Evolutionary conservation across 2,329 filamentous ascomycete genomes (phyloP), one percentile per base, ranked within the genome.

Genomic region (Fusarium chaquense): DNA sequence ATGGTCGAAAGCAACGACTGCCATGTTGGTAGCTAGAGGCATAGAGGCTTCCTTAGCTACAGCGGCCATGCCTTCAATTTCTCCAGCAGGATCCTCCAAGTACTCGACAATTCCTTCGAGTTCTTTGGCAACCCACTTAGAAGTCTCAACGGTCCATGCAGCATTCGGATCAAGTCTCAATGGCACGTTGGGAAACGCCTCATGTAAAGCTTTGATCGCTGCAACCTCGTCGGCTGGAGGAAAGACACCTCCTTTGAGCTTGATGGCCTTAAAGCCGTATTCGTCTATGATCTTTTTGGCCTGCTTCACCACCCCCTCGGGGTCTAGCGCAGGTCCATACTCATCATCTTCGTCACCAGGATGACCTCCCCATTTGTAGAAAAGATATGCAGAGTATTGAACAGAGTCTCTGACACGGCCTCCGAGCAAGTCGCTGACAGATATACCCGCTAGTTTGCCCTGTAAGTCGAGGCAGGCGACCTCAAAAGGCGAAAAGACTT

Each of bases 1-100:
- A 35, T 82, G 81, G 3, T 66, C 41, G 35, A 82, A 82, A 4
- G 81, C 78, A 0, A 82, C 80, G 2, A 82, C 81, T 5, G 81
- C 80, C 80, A 82, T 82, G 50, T 82, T 82, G 0, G 81, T 82
- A 4, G 81, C 81, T 3, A 82, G 69, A 2, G 81, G 81, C 81
- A 82, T 82, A 0, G 76, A 63, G 2, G 81, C 78, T 32, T 79
- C 77, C 30, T 76, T 76, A 0, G 81, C 81, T 2, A 82, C 81
- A 9, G 81, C 80, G 1, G 81, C 80, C 81, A 82, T 82, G 9
- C 81, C 81, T 15, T 80, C 79, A 12, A 82, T 82, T 32, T 78
- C 81, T 0, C 76, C 75, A 1, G 81, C 76, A 1, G 81, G 81
- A 46, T 82, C 81, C 43, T 82, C 81, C 18, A 82, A 62, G 58